Evolutionary conservation across 192 early-diverging fungal genomes (phyloP), one percentile per base, ranked within the genome.

Genomic region (Podila verticillata): DNA sequence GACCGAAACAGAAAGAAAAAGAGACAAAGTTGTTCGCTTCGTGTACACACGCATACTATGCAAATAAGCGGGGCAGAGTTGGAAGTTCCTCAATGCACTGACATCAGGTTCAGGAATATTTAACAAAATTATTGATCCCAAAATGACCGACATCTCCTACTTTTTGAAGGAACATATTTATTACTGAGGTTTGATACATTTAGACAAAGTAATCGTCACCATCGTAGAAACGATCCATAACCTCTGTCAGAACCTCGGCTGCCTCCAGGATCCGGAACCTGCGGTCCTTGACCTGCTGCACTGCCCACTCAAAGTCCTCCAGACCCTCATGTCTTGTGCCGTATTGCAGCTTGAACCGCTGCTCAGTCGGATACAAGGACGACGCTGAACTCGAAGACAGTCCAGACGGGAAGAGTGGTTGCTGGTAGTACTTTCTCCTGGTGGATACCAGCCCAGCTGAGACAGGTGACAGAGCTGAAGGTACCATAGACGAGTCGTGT

Each of bases 191-290:
- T 34, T 34, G 32, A 34, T 5, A 6, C 32, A 2, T 34, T 6
- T 34, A 79, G 12, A 36, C 68, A 67, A 79, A 71, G 31, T 70
- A 79, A 34, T 66, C 68, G 22, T 79, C 77, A 5, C 61, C 65
- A 31, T 80, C 70, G 44, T 80, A 80, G 30, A 80, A 80, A 47
- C 77, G 44, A 22, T 80, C 61, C 59, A 80, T 57, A 10, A 80
- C 59, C 34, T 80, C 77, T 5, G 59, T 39, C 57, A 80, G 44
- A 3, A 80, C 35, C 20, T 80, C 77, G 3, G 44, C 70, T 4
- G 77, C 66, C 28, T 80, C 77, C 61, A 80, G 28, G 24, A 80
- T 68, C 39, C 70, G 26, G 44, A 80, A 65, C 34, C 77, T 58
- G 15, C 77, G 70, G 31, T 80, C 77, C 56, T 72, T 68, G 57